Conservation (phyloP, 1,139 yeast species). For the Blastobotrys illinoisensis region DNA sequence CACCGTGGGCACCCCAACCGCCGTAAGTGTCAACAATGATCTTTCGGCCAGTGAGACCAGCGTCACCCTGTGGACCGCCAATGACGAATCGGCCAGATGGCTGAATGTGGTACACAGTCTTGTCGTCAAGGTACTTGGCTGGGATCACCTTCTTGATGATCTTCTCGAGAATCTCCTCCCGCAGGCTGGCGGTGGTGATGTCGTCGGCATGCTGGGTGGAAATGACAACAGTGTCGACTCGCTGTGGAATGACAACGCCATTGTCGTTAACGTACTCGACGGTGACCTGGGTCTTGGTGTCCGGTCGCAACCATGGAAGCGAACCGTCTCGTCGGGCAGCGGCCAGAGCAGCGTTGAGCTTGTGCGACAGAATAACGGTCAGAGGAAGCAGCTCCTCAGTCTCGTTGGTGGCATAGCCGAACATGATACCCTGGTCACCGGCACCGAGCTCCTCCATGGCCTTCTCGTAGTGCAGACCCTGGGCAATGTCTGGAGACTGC, state of each 20-base stretch:
- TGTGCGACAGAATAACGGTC: conserved; percentile 90
- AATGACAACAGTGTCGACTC: conserved; percentile 96
- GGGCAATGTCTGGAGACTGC: conserved; percentile 98
- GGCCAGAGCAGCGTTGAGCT: conserved; percentile 94
- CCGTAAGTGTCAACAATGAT: conserved; percentile 99
- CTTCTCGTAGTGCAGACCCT: conserved; percentile 96
- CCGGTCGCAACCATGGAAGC: conserved; percentile 97
- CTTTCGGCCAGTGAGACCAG: conserved; percentile 99
- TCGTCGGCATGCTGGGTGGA: conserved; percentile 98
- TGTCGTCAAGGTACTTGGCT: conserved; percentile 81
- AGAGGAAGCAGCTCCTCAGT: conserved; percentile 96
- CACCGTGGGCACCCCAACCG: conserved; percentile 99
- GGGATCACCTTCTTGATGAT: conserved; percentile 91
- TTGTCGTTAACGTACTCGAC: conserved; percentile 89
- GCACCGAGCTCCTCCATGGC: conserved; percentile 98
- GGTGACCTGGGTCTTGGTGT: conserved; percentile 99
- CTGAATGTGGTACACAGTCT: conserved; percentile 95
- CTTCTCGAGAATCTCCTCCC: conserved; percentile 69
- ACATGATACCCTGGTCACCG: conserved; percentile 99
- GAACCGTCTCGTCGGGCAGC: conserved; percentile 95
- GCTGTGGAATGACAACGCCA: conserved; percentile 91
- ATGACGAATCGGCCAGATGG: conserved; percentile 99
- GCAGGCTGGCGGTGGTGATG: conserved; percentile 86
- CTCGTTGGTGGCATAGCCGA: conserved; percentile 99
- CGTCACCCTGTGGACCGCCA: conserved; percentile 99